A percentile compares a stretch with the other conserved stretches of the same genome.
Conservation (phyloP, 331 rosid genomes). For the Quercus lobata region DNA sequence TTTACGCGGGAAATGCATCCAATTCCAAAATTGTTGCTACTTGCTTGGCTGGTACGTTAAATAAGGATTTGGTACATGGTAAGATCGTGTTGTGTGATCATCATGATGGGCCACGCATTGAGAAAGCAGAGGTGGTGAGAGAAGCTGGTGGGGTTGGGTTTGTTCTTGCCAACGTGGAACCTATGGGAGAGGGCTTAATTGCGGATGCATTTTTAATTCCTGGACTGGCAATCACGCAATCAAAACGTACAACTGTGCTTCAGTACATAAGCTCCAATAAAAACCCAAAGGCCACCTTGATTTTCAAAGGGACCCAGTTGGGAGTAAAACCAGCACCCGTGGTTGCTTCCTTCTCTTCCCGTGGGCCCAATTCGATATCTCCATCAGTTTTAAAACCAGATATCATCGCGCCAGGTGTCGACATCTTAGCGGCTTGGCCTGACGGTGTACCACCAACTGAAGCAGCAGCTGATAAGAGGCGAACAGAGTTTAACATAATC, state of each 20-base stretch:
- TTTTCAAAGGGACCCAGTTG: not conserved
- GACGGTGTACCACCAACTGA: not conserved
- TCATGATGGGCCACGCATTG: not conserved
- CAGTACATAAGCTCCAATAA: not conserved
- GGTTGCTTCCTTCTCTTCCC: not conserved
- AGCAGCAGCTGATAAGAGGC: not conserved
- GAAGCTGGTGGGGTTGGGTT: not conserved
- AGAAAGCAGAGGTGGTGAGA: not conserved
- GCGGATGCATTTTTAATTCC: not conserved
- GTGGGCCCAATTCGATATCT: not conserved
- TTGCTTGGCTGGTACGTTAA: not conserved
- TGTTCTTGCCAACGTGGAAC: not conserved
- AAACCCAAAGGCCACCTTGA: not conserved
- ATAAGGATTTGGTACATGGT: not conserved
- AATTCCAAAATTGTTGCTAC: too few species aligned
- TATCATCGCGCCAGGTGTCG: not conserved
- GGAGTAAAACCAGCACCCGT: not conserved
- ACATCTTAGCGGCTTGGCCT: not conserved
- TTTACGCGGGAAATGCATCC: not conserved
- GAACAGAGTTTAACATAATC: not conserved
- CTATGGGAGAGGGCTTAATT: not conserved
- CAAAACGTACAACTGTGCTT: not conserved
- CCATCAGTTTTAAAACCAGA: not conserved
- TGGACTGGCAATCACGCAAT: not conserved
- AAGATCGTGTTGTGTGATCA: not conserved